A percentile compares a stretch with the other conserved stretches of the same genome.
These are phyloP conservation scores for Ustilago hordei DNA, from an alignment of 1,284 basidiomycete species.

Conservation along the genomic window DNA sequence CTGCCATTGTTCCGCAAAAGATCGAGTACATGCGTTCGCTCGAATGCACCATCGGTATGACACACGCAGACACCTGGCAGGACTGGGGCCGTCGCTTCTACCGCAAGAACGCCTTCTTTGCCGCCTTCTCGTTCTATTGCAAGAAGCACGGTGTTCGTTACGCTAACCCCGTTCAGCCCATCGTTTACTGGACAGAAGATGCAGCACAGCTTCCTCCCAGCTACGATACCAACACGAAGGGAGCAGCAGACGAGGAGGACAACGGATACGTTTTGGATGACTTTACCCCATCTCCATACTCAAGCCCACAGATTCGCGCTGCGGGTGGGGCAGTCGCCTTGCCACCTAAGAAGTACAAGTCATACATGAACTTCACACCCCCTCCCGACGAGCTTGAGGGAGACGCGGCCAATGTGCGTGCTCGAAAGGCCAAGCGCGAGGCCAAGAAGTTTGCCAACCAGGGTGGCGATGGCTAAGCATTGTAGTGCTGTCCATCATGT, in stretches of 20 bases:
- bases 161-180: conserved; percentile 56
- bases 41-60: conserved; percentile 66
- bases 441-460: conserved; percentile 51
- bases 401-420: conserved; percentile 32
- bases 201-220: conserved; percentile 51
- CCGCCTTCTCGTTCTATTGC: conserved; percentile 64
- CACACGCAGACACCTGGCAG: conserved; percentile 66
- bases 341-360: conserved; percentile 53
- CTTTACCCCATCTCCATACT: conserved; percentile 45
- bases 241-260: conserved; percentile 29
- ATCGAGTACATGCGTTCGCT: conserved; percentile 64
- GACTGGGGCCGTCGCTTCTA: conserved; percentile 66
- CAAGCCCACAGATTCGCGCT: conserved; percentile 40
- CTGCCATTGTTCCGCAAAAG: conserved; percentile 61
- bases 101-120: conserved; percentile 63
- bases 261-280: conserved; percentile 54
- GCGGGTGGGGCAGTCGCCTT: conserved; percentile 36
- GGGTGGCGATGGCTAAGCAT: conserved; percentile 54
- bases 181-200: conserved; percentile 62
- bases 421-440: conserved; percentile 40
- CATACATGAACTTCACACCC: conserved; percentile 63
- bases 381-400: conserved; percentile 59
- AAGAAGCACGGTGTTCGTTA: conserved; percentile 66
- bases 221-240: conserved; percentile 41
- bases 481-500: neutral